These are phyloP conservation scores for Cystobasidium tubakii DNA, from an alignment of 768 basidiomycete species.

Conservation along the genomic window DNA sequence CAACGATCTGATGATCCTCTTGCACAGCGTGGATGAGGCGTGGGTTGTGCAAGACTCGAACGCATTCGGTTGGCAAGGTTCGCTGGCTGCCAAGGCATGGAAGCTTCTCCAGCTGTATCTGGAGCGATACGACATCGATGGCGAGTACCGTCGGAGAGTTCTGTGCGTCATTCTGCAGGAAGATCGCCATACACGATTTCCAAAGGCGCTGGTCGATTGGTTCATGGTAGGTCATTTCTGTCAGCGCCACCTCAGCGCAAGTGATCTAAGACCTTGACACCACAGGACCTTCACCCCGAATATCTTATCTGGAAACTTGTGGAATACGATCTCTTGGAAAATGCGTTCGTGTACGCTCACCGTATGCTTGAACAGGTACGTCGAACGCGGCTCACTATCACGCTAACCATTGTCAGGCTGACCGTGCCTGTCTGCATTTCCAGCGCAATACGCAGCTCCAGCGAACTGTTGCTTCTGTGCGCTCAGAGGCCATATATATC, in stretches of 20 bases:
- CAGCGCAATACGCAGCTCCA: not conserved
- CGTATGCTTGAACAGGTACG: conserved; percentile 68
- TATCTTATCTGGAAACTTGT: conserved; percentile 73
- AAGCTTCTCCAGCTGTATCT: conserved; percentile 75
- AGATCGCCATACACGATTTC: conserved; percentile 59
- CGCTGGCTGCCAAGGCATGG: conserved; percentile 74
- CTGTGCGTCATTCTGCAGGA: conserved; percentile 69
- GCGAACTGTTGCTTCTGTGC: conserved; percentile 52
- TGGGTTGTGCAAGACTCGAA: conserved; percentile 75
- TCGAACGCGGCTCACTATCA: not conserved
- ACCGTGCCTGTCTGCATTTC: not conserved
- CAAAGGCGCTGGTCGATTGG: conserved; percentile 73
- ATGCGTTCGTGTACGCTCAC: conserved; percentile 68
- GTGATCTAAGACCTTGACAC: not conserved
- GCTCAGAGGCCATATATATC: conserved; percentile 55
- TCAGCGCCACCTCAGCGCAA: not conserved
- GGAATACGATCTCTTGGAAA: conserved; percentile 69
- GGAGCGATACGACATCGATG: conserved; percentile 65
- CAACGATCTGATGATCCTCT: not conserved
- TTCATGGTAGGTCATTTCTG: conserved; percentile 51
- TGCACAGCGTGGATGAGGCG: conserved; percentile 61
- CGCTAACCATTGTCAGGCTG: not conserved
- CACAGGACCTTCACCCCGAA: conserved; percentile 61
- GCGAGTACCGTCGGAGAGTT: conserved; percentile 68
- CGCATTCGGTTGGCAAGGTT: conserved; percentile 75